Conservation (phyloP, 768 basidiomycete genomes). For the Leucocoprinus leucothites region DNA sequence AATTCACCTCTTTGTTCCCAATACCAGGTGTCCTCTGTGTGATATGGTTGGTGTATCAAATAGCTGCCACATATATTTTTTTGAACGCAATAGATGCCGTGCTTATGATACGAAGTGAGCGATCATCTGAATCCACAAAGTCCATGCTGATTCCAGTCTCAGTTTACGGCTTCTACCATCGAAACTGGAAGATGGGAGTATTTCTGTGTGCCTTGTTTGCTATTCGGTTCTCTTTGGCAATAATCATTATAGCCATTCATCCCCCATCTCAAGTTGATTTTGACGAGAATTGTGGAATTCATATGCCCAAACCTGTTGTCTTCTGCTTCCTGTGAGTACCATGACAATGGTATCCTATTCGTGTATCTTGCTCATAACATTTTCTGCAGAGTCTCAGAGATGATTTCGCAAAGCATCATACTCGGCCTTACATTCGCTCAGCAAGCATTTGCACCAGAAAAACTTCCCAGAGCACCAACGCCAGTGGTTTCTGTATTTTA, state of each 20-base stretch:
- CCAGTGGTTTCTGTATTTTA: too few relatives aligned
- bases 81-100: constrained; percentile 7
- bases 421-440: background rate
- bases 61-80: constrained; percentile 12
- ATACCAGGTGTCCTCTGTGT: constrained; percentile 13
- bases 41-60: constrained; percentile 17
- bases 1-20: constrained; percentile 12
- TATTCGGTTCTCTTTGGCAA: background rate
- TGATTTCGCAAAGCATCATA: background rate
- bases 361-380: background rate
- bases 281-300: background rate
- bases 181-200: background rate
- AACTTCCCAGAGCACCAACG: too few relatives aligned
- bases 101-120: constrained; percentile 4
- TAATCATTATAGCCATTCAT: background rate
- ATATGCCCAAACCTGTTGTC: background rate
- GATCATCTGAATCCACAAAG: background rate
- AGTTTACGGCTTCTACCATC: background rate
- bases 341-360: too few relatives aligned
- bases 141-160: too few relatives aligned
- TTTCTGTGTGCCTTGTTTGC: background rate
- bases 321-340: background rate
- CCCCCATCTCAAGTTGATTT: background rate
- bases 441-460: too few relatives aligned
- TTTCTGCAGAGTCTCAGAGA: background rate